Percentiles rank a stretch among this genome's conserved stretches.
These are phyloP conservation scores for Adansonia gregorii DNA, from an alignment of 441 rosid species.

Conservation along the genomic window DNA sequence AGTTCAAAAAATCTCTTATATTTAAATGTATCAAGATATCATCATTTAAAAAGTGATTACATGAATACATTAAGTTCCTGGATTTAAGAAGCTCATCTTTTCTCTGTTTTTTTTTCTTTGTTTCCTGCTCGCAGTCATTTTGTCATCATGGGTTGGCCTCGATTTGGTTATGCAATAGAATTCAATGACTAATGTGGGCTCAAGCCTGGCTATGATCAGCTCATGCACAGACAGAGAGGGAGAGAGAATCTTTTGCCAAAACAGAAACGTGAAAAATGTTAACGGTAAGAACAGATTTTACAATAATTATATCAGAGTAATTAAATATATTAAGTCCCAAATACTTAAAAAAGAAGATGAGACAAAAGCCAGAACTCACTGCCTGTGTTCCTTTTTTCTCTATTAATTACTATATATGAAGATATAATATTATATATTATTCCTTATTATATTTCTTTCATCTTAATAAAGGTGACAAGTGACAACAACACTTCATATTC, in stretches of 20 bases:
- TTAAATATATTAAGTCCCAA: background rate
- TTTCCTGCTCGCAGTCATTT: no score
- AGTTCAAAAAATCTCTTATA: slow-evolving; percentile 17
- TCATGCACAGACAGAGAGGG: background rate
- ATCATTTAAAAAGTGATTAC: no score
- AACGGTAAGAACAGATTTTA: slow-evolving; percentile 10
- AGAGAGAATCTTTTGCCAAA: background rate
- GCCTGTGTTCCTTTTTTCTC: background rate
- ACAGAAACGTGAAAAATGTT: no score
- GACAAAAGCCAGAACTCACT: slow-evolving; percentile 19
- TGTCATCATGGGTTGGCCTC: background rate
- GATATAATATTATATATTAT: background rate
- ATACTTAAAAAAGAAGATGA: slow-evolving; percentile 24
- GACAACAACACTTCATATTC: background rate
- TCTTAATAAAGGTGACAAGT: background rate
- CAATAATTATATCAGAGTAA: no score
- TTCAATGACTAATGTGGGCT: background rate
- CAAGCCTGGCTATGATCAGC: background rate
- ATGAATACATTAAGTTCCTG: no score
- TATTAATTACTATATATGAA: background rate
- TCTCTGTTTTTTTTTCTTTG: background rate
- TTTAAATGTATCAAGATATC: no score
- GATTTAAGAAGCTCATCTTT: no score
- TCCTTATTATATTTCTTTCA: background rate
- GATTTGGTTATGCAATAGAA: background rate